Percentiles rank a stretch among this genome's conserved stretches.
phyloP scores from a whole-genome alignment of 139 green algal species.

The Auxenochlorella pyrenoidosa region DNA sequence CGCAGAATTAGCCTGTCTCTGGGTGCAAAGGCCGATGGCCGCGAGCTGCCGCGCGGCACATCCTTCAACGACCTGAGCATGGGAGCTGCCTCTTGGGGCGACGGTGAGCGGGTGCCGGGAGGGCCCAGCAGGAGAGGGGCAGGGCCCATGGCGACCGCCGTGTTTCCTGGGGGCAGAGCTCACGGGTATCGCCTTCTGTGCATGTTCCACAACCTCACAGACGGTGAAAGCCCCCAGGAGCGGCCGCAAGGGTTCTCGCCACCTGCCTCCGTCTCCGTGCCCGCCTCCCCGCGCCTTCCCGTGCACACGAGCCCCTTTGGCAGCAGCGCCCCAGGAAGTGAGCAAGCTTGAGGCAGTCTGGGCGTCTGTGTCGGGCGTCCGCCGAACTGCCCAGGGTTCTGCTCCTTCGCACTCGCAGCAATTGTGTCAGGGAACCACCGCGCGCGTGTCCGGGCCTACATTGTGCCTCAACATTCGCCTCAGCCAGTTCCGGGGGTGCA shows the following conservation, averaged over 20 bases:
- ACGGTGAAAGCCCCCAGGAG: background rate
- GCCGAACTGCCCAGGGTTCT: too few relatives aligned
- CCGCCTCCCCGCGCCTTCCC: background rate
- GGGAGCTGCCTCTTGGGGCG: background rate
- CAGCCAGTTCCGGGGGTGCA: background rate
- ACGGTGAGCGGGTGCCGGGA: background rate
- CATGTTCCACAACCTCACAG: background rate
- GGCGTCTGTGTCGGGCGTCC: background rate
- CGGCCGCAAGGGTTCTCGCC: background rate
- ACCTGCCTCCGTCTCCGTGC: background rate
- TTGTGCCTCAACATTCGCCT: background rate
- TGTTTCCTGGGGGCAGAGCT: background rate
- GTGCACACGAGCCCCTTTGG: background rate
- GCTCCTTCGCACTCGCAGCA: background rate
- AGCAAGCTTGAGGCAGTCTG: background rate
- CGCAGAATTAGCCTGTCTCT: background rate
- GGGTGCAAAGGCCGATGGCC: background rate
- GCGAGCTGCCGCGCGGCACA: background rate
- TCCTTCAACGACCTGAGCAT: conserved; percentile 46
- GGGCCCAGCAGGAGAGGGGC: background rate
- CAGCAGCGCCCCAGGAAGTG: conserved; percentile 4
- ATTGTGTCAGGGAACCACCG: background rate
- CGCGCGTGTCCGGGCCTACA: background rate
- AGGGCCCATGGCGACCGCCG: background rate
- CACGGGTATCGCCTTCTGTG: too few relatives aligned